phyloP scores from a whole-genome alignment of 2,329 filamentous ascomycete genomes.

The Monilinia aucupariae region DNA sequence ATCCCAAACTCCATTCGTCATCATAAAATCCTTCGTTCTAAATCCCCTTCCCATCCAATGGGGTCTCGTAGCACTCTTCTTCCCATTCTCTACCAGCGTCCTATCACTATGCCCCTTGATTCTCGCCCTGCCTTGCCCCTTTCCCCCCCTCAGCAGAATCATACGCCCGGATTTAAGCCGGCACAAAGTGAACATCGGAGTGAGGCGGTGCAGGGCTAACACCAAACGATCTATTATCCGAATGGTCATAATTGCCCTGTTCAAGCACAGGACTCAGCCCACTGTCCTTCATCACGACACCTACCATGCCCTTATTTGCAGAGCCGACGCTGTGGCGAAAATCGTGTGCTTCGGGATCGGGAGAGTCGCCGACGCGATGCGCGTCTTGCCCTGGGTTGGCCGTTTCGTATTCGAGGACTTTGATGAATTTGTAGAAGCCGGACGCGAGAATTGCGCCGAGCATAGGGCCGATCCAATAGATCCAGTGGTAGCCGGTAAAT shows the following conservation, averaged over 20 bases:
- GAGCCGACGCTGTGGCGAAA: background rate
- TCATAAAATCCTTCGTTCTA: background rate
- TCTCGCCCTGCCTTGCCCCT: background rate
- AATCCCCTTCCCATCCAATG: too few relatives aligned
- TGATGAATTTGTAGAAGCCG: slow-evolving; percentile 46
- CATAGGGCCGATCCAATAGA: slow-evolving; percentile 47
- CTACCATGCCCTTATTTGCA: background rate
- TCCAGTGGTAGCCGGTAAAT: slow-evolving; percentile 44
- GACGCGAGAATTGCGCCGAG: slow-evolving; percentile 46
- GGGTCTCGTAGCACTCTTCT: background rate
- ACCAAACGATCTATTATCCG: slow-evolving; percentile 16
- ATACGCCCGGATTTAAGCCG: background rate
- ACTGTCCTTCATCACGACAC: background rate
- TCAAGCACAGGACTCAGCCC: background rate
- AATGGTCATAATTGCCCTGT: background rate
- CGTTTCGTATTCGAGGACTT: slow-evolving; percentile 47
- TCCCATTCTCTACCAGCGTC: slow-evolving; percentile 1
- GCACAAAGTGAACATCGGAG: slow-evolving; percentile 26
- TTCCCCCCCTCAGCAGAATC: background rate
- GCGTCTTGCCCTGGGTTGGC: slow-evolving; percentile 35
- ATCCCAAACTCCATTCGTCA: background rate
- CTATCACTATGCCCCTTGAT: background rate
- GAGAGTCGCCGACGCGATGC: background rate
- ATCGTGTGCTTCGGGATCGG: background rate
- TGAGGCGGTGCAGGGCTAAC: slow-evolving; percentile 24